Conservation (phyloP, 805 yeast species). For the Komagataella kurtzmanii region DNA sequence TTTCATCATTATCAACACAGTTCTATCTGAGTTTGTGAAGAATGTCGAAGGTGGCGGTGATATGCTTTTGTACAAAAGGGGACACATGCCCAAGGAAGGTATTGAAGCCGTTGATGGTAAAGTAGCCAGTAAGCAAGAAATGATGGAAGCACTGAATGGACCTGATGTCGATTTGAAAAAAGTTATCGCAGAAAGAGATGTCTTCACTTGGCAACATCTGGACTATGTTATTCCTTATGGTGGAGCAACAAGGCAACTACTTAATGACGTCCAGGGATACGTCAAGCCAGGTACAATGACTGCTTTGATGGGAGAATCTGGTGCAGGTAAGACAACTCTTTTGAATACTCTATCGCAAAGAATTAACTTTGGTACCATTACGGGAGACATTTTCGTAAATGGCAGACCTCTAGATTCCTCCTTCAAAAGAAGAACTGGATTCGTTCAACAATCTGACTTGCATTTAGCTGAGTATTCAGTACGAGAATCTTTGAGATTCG, state of each 20-base stretch:
- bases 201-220: constrained; percentile 52
- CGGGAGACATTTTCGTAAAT: constrained; percentile 44
- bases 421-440: constrained; percentile 40
- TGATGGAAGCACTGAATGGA: constrained; percentile 14
- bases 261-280: constrained; percentile 30
- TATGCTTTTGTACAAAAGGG: constrained; percentile 29
- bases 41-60: constrained; percentile 14
- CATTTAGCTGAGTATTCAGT: constrained; percentile 38
- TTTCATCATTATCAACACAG: constrained; percentile 18
- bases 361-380: constrained; percentile 34
- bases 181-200: constrained; percentile 20
- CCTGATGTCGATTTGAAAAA: constrained; percentile 14
- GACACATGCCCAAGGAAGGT: constrained; percentile 15
- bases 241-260: constrained; percentile 23
- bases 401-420: constrained; percentile 33
- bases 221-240: constrained; percentile 40
- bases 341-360: constrained; percentile 40
- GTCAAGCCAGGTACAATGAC: constrained; percentile 42
- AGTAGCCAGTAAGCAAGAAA: constrained; percentile 14
- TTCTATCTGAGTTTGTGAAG: constrained; percentile 13
- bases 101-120: constrained; percentile 29
- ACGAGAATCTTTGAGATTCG: constrained; percentile 32
- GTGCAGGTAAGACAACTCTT: constrained; percentile 52
- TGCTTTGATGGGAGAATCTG: constrained; percentile 53
- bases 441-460: constrained; percentile 43